phyloP scores from a whole-genome alignment of 768 basidiomycete genomes.

The Rhodotorula kratochvilovae region DNA sequence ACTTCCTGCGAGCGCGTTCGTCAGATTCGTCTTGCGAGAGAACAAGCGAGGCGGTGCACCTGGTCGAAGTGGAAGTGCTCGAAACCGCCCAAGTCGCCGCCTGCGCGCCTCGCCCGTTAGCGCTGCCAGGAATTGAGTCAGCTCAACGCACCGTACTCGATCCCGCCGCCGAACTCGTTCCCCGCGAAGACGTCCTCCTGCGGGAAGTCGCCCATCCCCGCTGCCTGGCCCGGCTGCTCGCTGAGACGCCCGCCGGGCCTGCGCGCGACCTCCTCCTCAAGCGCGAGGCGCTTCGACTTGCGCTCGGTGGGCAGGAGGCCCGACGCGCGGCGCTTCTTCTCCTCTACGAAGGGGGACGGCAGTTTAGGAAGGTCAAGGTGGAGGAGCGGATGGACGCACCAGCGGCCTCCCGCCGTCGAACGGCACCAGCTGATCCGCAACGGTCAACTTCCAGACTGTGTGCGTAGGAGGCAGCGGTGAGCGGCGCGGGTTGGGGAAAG shows the following conservation, averaged over 20 bases:
- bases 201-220: not conserved
- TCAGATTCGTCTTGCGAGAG: not conserved
- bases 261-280: not conserved
- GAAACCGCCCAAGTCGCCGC: slow-evolving; percentile 9
- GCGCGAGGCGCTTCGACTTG: not conserved
- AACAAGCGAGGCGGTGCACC: not conserved
- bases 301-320: not conserved
- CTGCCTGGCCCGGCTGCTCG: not conserved
- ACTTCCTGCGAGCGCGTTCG: slow-evolving; percentile 3
- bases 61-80: slow-evolving; percentile 8
- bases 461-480: not conserved
- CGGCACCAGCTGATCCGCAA: slow-evolving; percentile 4
- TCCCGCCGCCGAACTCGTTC: slow-evolving; percentile 18
- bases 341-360: not conserved
- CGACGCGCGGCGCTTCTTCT: slow-evolving; percentile 9
- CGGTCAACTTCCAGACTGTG: slow-evolving; percentile 22
- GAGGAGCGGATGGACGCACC: not conserved
- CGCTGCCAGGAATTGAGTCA: no score
- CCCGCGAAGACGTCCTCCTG: slow-evolving; percentile 6
- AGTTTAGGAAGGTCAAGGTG: not conserved
- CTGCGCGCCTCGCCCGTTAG: not conserved
- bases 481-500: not conserved
- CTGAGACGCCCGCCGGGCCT: not conserved
- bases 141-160: not conserved
- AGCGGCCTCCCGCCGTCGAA: slow-evolving; percentile 18